phyloP scores from a whole-genome alignment of 1,284 basidiomycete species.

The Puccinia triticina region DNA sequence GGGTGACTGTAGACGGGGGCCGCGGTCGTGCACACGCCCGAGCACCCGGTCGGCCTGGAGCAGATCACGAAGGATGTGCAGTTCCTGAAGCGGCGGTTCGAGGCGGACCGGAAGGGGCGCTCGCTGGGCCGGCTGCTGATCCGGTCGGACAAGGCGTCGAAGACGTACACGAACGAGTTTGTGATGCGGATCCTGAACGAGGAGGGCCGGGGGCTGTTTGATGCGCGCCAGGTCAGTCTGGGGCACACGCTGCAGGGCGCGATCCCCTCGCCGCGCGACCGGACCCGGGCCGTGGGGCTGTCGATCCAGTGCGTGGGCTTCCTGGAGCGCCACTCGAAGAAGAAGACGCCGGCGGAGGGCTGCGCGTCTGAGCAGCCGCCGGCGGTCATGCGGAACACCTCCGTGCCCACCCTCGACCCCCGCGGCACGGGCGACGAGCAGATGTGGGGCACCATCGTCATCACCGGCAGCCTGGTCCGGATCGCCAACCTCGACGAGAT shows the following conservation, averaged over 20 bases:
- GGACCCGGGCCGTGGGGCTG: conserved; percentile 84
- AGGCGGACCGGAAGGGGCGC: conserved; percentile 82
- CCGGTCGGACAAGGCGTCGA: conserved; percentile 80
- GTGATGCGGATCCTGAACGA: conserved; percentile 93
- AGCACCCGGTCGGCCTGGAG: conserved; percentile 81
- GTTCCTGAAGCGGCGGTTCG: conserved; percentile 84
- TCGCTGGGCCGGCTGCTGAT: conserved; percentile 90
- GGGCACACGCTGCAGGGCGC: conserved; percentile 97
- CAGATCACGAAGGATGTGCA: conserved; percentile 81
- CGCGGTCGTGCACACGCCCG: conserved; percentile 89
- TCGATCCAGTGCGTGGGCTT: conserved; percentile 91
- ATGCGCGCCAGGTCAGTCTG: conserved; percentile 87
- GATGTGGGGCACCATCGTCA: conserved; percentile 78
- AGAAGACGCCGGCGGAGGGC: conserved; percentile 55
- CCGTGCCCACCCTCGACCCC: conserved; percentile 51
- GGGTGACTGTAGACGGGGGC: conserved; percentile 73
- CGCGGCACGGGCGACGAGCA: conserved; percentile 62
- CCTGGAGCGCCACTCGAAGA: conserved; percentile 77
- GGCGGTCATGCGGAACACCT: conserved; percentile 54
- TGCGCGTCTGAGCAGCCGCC: conserved; percentile 37
- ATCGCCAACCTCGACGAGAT: conserved; percentile 85
- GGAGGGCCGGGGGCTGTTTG: conserved; percentile 87
- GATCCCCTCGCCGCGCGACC: conserved; percentile 89
- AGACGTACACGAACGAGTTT: conserved; percentile 86
- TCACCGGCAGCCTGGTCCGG: conserved; percentile 75